Evolutionary conservation across 495 filamentous ascomycete species (phyloP), one percentile per base, ranked within the genome.

Genomic region (Daldinia vernicosa): DNA sequence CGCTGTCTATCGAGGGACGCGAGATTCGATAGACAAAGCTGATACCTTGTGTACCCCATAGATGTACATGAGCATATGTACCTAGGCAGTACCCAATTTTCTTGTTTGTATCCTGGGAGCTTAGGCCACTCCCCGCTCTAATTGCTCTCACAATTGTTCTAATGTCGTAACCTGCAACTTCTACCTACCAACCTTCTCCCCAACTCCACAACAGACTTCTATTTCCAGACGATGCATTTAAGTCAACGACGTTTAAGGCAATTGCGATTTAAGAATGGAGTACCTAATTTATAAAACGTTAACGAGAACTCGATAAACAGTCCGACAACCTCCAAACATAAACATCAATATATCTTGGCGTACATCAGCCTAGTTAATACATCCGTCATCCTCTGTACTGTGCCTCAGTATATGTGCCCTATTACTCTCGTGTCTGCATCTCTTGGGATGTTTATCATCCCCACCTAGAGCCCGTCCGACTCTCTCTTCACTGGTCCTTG

Each of bases 111-210:
- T 62, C 19, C 17, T 19, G 1, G 57, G 74, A 74, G 74, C 74
- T 74, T 74, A 68, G 74, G 68, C 74, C 71, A 76, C 6, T 35
- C 58, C 47, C 39, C 56, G 24, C 68, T 53, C 30, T 12, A 60
- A 11, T 11, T 45, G 27, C 14, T 32, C 26, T 28, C 59, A 35
- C 63, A 40, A 7, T 32, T 17, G 17, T 24, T 24, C 17, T 19
- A 26, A 52, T 30, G 26, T 53, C 26, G 51, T 53, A 53, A 53
- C 26, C 24, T n/a, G 14, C 26, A 53, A n/a, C 27, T 53, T 30
- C 50, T 52, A 30, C 28, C 22, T 50, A 35, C 33, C 33, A 35
- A 35, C 33, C 33, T 33, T 45, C 40, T 28, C 40, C 33, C 35
- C 28, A 47, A 47, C 17, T 27, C 12, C 26, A 53, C 9, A 8